phyloP scores from a whole-genome alignment of 2,329 filamentous ascomycete species.

The Tolypocladium nubicola region DNA sequence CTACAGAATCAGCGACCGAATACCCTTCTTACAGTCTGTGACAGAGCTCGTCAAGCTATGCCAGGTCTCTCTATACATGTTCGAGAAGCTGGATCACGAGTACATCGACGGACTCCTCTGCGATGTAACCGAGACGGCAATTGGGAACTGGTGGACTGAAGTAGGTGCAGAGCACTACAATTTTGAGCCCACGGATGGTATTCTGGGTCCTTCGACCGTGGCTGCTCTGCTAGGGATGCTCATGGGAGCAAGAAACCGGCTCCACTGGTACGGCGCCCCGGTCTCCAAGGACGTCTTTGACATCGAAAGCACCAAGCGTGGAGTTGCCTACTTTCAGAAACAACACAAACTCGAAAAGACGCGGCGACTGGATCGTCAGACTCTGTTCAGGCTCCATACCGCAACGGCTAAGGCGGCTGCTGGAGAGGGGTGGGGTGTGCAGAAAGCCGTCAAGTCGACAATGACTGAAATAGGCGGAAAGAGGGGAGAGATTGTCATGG shows the following conservation, averaged over 20 bases:
- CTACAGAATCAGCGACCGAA: conserved; percentile 77
- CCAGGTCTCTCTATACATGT: conserved; percentile 79
- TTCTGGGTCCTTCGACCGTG: conserved; percentile 84
- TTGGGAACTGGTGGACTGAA: conserved; percentile 94
- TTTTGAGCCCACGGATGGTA: conserved; percentile 83
- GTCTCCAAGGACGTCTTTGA: conserved; percentile 91
- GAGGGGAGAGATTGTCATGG: conserved; percentile 86
- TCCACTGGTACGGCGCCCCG: conserved; percentile 75
- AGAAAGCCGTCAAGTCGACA: conserved; percentile 88
- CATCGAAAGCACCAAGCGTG: conserved; percentile 68
- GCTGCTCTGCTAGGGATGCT: conserved; percentile 78
- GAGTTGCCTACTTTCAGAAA: conserved; percentile 83
- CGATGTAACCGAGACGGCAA: conserved; percentile 81
- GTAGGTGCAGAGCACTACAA: conserved; percentile 89
- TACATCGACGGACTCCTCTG: conserved; percentile 90
- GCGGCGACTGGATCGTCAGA: conserved; percentile 71
- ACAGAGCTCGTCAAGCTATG: conserved; percentile 85
- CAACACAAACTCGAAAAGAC: conserved; percentile 70
- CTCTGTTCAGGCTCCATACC: conserved; percentile 68
- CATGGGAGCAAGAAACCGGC: conserved; percentile 79
- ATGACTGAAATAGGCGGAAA: conserved; percentile 90
- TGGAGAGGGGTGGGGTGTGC: conserved; percentile 85
- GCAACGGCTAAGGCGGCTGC: conserved; percentile 84
- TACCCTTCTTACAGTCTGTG: conserved; percentile 67
- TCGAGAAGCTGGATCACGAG: conserved; percentile 75